phyloP scores from a whole-genome alignment of 495 filamentous ascomycete genomes.

The Podospora comata region DNA sequence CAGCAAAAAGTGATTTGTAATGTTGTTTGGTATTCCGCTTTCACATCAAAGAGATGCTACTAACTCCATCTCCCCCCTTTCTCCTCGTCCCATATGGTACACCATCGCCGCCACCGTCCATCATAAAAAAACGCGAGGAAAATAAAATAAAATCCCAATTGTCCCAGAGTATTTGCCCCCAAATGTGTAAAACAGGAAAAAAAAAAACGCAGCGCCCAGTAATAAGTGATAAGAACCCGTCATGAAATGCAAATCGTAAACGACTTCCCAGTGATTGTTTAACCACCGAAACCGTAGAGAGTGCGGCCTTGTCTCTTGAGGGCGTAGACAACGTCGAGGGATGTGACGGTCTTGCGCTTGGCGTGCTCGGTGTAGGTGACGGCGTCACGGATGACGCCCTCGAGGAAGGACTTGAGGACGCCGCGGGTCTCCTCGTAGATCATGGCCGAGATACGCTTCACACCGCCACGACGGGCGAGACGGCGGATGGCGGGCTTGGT shows the following conservation, averaged over 20 bases:
- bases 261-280: constrained; percentile 33
- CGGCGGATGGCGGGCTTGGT: constrained; percentile 99
- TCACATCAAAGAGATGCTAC: background rate
- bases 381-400: constrained; percentile 98
- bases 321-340: constrained; percentile 90
- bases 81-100: background rate
- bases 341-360: constrained; percentile 97
- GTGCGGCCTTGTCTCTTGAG: constrained; percentile 93
- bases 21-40: background rate
- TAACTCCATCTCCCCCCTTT: background rate
- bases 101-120: background rate
- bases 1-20: background rate
- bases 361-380: constrained; percentile 98
- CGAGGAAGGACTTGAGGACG: constrained; percentile 99
- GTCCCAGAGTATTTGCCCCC: constrained; percentile 3
- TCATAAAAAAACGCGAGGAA: background rate
- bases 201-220: constrained; percentile 1
- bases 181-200: background rate
- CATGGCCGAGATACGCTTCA: constrained; percentile 99
- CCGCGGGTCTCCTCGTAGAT: constrained; percentile 99
- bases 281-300: constrained; percentile 97
- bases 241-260: constrained; percentile 6
- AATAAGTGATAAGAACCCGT: background rate
- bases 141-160: background rate
- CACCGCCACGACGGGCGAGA: constrained; percentile 99